Evolutionary conservation across 805 yeast genomes (phyloP).

Genomic region (Teunomyces barrocoloradensis): DNA sequence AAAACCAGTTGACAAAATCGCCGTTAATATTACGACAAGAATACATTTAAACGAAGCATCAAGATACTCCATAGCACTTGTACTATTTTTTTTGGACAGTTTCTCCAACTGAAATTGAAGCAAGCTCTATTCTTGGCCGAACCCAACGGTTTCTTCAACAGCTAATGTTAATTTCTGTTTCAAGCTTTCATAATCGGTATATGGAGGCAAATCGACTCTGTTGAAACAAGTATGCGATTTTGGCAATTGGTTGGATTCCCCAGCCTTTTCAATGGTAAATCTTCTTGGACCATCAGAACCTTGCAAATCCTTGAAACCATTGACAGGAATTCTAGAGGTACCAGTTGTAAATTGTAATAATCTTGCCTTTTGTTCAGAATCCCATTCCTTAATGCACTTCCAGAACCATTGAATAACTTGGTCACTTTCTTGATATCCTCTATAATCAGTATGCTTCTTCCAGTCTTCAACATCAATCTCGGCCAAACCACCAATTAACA

Average conservation of each 20-base stretch:
- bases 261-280: constrained; percentile 97
- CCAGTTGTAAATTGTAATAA: constrained; percentile 97
- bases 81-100: neutral
- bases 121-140: constrained; percentile 85
- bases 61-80: neutral
- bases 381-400: constrained; percentile 92
- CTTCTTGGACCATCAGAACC: constrained; percentile 99
- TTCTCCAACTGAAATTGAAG: neutral
- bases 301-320: constrained; percentile 97
- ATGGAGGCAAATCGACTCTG: constrained; percentile 97
- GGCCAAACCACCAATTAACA: constrained; percentile 96
- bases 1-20: neutral
- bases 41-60: neutral
- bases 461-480: constrained; percentile 98
- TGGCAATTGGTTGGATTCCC: constrained; percentile 89
- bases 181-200: constrained; percentile 76
- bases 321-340: constrained; percentile 97
- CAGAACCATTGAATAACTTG: constrained; percentile 99
- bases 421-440: constrained; percentile 96
- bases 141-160: constrained; percentile 98
- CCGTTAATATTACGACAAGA: neutral
- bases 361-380: constrained; percentile 93
- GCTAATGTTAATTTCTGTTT: constrained; percentile 91
- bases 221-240: constrained; percentile 98
- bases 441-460: constrained; percentile 98